These are phyloP conservation scores for Chaetomium olivaceum DNA, from an alignment of 2,329 filamentous ascomycete genomes.

Conservation along the genomic window DNA sequence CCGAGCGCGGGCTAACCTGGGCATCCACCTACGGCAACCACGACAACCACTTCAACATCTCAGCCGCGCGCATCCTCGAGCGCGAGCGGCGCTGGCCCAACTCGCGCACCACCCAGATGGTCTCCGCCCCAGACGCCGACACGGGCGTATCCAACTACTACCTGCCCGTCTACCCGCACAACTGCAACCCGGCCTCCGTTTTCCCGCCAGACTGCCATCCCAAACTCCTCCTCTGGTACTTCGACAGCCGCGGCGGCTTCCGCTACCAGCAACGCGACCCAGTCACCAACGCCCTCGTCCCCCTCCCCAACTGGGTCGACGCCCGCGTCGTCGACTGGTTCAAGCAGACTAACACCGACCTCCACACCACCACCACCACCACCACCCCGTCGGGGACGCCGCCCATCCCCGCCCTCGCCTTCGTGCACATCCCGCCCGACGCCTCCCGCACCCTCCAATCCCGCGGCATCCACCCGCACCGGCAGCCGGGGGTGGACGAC, in stretches of 20 bases:
- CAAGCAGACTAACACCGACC: constrained; percentile 37
- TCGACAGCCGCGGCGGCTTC: constrained; percentile 56
- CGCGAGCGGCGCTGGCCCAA: constrained; percentile 33
- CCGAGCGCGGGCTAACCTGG: constrained; percentile 50
- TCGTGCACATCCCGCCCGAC: constrained; percentile 50
- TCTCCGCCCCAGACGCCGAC: constrained; percentile 15
- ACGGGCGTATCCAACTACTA: constrained; percentile 38
- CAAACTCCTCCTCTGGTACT: constrained; percentile 59
- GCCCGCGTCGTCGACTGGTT: constrained; percentile 48
- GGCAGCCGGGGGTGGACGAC: constrained; percentile 41
- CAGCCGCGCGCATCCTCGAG: constrained; percentile 37
- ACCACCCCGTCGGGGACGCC: constrained; percentile 14
- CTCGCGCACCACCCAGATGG: constrained; percentile 34
- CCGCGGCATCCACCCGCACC: constrained; percentile 33
- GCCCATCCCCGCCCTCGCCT: constrained; percentile 48
- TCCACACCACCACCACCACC: constrained; percentile 37
- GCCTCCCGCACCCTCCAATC: constrained; percentile 37
- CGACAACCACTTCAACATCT: constrained; percentile 46
- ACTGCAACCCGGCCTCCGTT: constrained; percentile 17
- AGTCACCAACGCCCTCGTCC: constrained; percentile 25
- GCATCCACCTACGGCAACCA: constrained; percentile 64
- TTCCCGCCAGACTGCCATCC: constrained; percentile 28
- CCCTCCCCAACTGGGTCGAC: constrained; percentile 47
- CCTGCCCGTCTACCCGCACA: constrained; percentile 35
- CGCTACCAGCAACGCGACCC: constrained; percentile 38